A percentile compares a stretch with the other conserved stretches of the same genome.
Evolutionary conservation across 495 filamentous ascomycete genomes (phyloP).

Genomic region (Penicillium tannophilum): DNA sequence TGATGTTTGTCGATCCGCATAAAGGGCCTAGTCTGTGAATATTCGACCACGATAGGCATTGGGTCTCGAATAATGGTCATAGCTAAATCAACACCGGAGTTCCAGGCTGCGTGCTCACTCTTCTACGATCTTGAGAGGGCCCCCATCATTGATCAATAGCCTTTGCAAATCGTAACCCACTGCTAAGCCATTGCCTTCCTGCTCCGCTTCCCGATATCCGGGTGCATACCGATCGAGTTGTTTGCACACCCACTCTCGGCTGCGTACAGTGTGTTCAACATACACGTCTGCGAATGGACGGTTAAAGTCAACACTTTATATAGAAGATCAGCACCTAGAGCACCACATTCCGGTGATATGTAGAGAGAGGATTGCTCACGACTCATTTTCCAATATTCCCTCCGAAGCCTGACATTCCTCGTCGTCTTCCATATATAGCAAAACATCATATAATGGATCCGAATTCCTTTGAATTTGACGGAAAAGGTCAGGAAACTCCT

Average conservation of each 20-base stretch:
- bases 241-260: neutral
- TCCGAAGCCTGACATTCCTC: conserved; percentile 6
- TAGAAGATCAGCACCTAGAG: conserved; percentile 9
- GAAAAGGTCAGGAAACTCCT: conserved; percentile 9
- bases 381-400: conserved; percentile 13
- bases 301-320: conserved; percentile 9
- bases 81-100: too few species aligned
- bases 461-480: neutral
- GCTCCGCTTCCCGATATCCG: conserved; percentile 5
- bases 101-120: too few species aligned
- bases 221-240: conserved; percentile 4
- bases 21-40: too few species aligned
- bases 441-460: conserved; percentile 1
- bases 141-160: conserved; percentile 2
- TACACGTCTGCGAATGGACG: conserved; percentile 5
- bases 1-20: too few species aligned
- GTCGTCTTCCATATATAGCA: conserved; percentile 9
- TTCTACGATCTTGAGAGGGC: conserved; percentile 6
- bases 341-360: neutral
- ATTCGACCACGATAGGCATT: too few species aligned
- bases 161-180: conserved; percentile 4
- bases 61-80: too few species aligned
- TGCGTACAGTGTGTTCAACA: too few species aligned
- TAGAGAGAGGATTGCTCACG: conserved; percentile 7
- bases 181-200: conserved; percentile 5